These are phyloP conservation scores for Austroboletus niveus DNA, from an alignment of 1,284 basidiomycete genomes.

Conservation along the genomic window DNA sequence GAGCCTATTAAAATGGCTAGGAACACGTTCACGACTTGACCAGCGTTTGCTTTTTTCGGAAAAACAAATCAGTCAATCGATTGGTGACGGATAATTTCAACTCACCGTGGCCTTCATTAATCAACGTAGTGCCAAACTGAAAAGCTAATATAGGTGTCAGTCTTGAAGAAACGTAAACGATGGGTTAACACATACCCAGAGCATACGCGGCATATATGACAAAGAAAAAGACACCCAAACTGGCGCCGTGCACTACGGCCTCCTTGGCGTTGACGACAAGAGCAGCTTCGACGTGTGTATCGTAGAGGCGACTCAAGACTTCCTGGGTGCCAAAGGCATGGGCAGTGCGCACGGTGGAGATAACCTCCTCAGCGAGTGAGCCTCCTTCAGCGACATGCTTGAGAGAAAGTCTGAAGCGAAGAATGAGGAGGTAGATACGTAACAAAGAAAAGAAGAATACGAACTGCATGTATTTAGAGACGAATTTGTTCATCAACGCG, in stretches of 20 bases:
- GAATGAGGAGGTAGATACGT: neutral
- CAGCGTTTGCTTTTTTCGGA: slow-evolving; percentile 49
- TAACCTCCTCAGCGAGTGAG: slow-evolving; percentile 90
- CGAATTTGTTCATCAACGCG: slow-evolving; percentile 74
- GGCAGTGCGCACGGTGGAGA: slow-evolving; percentile 84
- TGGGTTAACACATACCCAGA: slow-evolving; percentile 43
- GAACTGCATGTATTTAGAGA: slow-evolving; percentile 70
- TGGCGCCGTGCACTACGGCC: slow-evolving; percentile 63
- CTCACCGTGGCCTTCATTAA: slow-evolving; percentile 57
- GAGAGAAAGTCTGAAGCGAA: slow-evolving; percentile 51
- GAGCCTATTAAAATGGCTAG: slow-evolving; percentile 86
- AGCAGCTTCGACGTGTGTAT: slow-evolving; percentile 59
- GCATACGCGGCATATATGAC: slow-evolving; percentile 75
- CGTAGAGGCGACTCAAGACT: slow-evolving; percentile 68
- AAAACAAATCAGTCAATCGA: no score
- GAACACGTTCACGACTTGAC: slow-evolving; percentile 80
- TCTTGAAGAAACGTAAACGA: neutral
- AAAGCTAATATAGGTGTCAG: slow-evolving; percentile 50
- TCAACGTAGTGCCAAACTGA: slow-evolving; percentile 81
- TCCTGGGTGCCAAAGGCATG: slow-evolving; percentile 90
- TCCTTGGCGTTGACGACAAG: slow-evolving; percentile 64
- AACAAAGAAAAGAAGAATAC: slow-evolving; percentile 28
- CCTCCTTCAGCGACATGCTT: slow-evolving; percentile 82
- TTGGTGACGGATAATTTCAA: neutral
- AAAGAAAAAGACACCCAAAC: slow-evolving; percentile 78